phyloP scores from a whole-genome alignment of 208 protist species.

The Leishmania mexicana region DNA sequence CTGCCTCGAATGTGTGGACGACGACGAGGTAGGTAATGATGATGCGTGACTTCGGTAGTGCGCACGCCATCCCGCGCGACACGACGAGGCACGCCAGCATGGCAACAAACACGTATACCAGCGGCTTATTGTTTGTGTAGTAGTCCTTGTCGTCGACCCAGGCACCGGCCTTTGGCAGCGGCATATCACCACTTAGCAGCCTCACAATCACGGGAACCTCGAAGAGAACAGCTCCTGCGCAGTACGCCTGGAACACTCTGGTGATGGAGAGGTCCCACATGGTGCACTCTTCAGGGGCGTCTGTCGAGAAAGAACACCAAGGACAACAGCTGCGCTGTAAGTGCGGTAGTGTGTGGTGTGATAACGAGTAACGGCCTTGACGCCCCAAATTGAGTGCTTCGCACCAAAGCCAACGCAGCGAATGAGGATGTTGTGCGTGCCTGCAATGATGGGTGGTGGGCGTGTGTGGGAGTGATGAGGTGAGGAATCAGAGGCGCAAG shows the following conservation, averaged over 20 bases:
- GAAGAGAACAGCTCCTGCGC: constrained; percentile 31
- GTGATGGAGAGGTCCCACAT: constrained; percentile 15
- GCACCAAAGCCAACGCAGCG: too few species aligned
- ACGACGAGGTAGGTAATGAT: constrained; percentile 45
- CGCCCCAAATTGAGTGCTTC: not conserved
- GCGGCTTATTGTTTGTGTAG: constrained; percentile 30
- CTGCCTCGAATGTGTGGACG: constrained; percentile 40
- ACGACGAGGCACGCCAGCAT: constrained; percentile 42
- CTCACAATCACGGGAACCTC: constrained; percentile 48
- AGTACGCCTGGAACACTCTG: constrained; percentile 34
- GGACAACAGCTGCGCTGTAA: not conserved
- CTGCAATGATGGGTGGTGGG: not conserved
- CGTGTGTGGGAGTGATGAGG: not conserved
- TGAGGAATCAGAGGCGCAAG: not conserved
- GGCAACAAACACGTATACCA: constrained; percentile 42
- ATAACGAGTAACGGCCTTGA: not conserved
- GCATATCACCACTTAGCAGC: constrained; percentile 26
- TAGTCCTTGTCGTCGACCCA: constrained; percentile 53
- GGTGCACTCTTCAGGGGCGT: not conserved
- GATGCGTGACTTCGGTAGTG: constrained; percentile 41
- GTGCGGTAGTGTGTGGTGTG: not conserved
- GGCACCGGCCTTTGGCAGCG: constrained; percentile 30
- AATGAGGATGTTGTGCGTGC: not conserved
- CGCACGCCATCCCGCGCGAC: constrained; percentile 33
- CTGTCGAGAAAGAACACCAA: not conserved